Base-by-base conservation (phyloP, 2,329 filamentous ascomycete genomes). In the Biscogniauxia sp. region DNA sequence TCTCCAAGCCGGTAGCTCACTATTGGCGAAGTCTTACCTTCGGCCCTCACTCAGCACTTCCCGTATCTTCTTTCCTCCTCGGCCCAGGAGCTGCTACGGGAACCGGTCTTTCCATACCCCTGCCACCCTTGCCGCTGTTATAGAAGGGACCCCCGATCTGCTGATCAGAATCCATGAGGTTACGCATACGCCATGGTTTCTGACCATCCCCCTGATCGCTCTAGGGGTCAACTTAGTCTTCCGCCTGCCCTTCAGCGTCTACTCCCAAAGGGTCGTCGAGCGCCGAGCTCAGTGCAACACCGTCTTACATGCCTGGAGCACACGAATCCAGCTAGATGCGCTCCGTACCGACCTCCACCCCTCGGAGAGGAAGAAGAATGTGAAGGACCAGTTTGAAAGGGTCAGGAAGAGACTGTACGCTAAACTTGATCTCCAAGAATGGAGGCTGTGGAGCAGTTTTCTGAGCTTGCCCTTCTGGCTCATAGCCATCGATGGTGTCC, bases 201-300 rank as follows among this genome's bases (percentile, higher is more conserved):
- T 84, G 32, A 76, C 79, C 26, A 82, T 87, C 53, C 83, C 84
- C 4, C 73, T 82, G n/a, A 73, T 82, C 15, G 81, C 82, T 6
- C 62, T 84, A 1, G 70, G 73, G 53, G 72, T 84, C 67, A 81
- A 77, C 70, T 66, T 78, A 49, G 59, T 77, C 54, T 67, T 81
- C 61, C 77, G 83, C 15, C 69, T 84, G 4, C 84, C 84, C 5
- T 73, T 81, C 6, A 76, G 74, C 41, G 64, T 77, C 59, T 80
- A 84, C 68, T 60, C 70, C 3, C 73, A 72, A 11, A 63, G 51
- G 4, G 64, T 78, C 11, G 54, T 64, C 11, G 68, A 70, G n/a
- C 71, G 70, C 15, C 75, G 74, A 5, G 53, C 58, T 2, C 60
- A 62, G n/a, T 68, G 76, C 5, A 11, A 20, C 0, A 74, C 75